Conservation (phyloP, 2,329 filamentous ascomycete species). For the Xylariaceae sp. region DNA sequence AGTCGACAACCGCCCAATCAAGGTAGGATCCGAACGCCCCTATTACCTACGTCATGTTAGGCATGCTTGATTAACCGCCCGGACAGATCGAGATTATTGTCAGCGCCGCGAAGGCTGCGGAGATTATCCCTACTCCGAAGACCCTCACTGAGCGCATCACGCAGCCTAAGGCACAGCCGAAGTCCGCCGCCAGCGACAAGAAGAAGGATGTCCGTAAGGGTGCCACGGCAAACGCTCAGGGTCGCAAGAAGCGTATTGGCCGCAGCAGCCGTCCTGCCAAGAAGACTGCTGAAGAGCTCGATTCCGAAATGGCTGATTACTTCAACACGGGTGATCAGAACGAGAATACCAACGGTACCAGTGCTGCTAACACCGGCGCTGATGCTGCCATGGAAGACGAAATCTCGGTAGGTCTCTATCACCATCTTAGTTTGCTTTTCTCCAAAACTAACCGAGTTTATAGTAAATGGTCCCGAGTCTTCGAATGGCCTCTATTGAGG, state of each 20-base stretch:
- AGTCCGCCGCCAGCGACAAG: conserved; percentile 74
- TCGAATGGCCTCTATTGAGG: neutral
- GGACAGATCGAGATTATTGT: conserved; percentile 83
- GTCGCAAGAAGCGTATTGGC: conserved; percentile 47
- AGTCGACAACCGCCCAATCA: conserved; percentile 86
- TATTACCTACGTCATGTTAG: neutral
- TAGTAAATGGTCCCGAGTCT: conserved; percentile 7
- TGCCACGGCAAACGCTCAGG: conserved; percentile 38
- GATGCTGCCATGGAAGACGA: conserved; percentile 65
- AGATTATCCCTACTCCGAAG: conserved; percentile 60
- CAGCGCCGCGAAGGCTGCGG: conserved; percentile 65
- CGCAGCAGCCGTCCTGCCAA: conserved; percentile 63
- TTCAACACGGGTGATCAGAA: conserved; percentile 54
- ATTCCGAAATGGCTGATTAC: conserved; percentile 97
- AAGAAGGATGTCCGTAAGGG: conserved; percentile 48
- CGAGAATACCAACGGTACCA: conserved; percentile 42
- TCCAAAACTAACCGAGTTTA: conserved; percentile 3
- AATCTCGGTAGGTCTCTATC: conserved; percentile 36
- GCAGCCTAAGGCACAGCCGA: conserved; percentile 68
- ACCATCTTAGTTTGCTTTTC: neutral
- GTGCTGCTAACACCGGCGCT: conserved; percentile 28
- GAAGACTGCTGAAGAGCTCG: conserved; percentile 93
- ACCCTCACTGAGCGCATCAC: conserved; percentile 78
- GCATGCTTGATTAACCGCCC: conserved; percentile 24
- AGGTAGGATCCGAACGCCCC: conserved; percentile 53